These are phyloP conservation scores for Gamsiella multidivaricata DNA, from an alignment of 192 early-diverging fungal genomes.

Conservation along the genomic window DNA sequence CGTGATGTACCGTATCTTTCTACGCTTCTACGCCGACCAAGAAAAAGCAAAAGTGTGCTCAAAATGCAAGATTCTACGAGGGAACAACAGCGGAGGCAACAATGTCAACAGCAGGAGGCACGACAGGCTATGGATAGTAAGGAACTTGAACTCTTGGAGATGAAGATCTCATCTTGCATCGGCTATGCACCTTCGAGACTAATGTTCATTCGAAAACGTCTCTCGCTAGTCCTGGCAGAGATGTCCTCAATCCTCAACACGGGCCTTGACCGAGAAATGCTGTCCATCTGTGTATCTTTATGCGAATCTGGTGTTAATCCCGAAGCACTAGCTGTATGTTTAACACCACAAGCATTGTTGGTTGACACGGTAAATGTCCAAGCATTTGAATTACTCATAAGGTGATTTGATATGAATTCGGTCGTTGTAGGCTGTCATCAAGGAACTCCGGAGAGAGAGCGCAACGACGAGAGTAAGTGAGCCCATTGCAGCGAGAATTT, in stretches of 20 bases:
- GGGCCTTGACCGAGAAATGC: constrained; percentile 76
- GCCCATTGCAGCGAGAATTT: too few relatives aligned
- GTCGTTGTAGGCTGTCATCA: constrained; percentile 55
- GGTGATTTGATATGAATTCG: neutral
- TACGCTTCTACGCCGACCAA: neutral
- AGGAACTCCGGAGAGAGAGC: constrained; percentile 57
- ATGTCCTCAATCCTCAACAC: constrained; percentile 80
- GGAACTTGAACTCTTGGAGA: too few relatives aligned
- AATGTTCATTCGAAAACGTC: too few relatives aligned
- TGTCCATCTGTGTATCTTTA: constrained; percentile 78
- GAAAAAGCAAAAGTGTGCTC: neutral
- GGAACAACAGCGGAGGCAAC: constrained; percentile 35
- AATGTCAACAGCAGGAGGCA: constrained; percentile 51
- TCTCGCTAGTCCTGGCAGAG: constrained; percentile 66
- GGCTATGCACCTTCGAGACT: too few relatives aligned
- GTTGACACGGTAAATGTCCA: too few relatives aligned
- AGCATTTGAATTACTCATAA: too few relatives aligned
- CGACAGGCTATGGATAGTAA: constrained; percentile 57
- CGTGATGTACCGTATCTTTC: neutral
- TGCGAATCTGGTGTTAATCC: constrained; percentile 87
- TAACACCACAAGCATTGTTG: neutral
- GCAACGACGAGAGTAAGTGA: constrained; percentile 36
- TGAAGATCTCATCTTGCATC: neutral
- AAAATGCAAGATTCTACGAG: constrained; percentile 34
- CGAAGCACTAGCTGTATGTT: constrained; percentile 72